These are phyloP conservation scores for Oxyria digyna DNA, from an alignment of 148 eudicot genomes.

Conservation along the genomic window DNA sequence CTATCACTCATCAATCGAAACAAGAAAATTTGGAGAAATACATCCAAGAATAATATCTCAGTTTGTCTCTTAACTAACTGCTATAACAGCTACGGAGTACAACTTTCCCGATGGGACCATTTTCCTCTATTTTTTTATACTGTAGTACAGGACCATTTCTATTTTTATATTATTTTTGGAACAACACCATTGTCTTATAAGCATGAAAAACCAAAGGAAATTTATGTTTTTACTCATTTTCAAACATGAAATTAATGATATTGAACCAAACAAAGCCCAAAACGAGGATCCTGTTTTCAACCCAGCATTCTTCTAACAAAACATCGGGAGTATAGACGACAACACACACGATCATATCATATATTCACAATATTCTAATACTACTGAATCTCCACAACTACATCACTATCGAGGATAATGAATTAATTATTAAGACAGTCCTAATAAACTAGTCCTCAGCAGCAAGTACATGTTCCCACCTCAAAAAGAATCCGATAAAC, in stretches of 20 bases:
- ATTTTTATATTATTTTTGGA: too few species aligned
- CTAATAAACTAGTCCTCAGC: background rate
- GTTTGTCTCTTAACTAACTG: background rate
- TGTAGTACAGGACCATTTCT: background rate
- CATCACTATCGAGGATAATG: background rate
- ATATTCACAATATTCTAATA: background rate
- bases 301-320: background rate
- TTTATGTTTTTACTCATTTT: too few species aligned
- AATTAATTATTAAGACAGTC: background rate
- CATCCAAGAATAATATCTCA: background rate
- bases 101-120: background rate
- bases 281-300: background rate
- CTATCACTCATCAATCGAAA: background rate
- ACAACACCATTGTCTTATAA: background rate
- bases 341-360: slow-evolving; percentile 6
- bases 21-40: background rate
- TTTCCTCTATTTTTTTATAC: background rate
- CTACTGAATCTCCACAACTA: background rate
- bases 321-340: background rate
- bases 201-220: too few species aligned
- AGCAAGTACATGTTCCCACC: background rate
- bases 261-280: background rate
- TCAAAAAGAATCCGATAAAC: background rate
- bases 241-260: background rate
- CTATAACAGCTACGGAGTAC: background rate